Base-by-base conservation (phyloP, 768 basidiomycete genomes). In the Naematelia encephala region DNA sequence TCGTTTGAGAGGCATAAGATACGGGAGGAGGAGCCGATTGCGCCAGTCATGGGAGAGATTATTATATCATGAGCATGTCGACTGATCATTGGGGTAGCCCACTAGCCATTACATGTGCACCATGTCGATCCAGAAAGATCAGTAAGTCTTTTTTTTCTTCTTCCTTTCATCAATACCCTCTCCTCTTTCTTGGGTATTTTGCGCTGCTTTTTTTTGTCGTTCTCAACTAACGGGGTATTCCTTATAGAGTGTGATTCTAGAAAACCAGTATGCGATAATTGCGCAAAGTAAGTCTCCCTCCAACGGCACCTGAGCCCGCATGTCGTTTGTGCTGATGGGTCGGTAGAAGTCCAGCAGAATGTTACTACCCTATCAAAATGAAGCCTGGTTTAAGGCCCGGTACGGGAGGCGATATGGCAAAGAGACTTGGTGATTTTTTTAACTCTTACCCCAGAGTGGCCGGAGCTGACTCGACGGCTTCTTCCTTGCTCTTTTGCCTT, bases 331-430 rank as follows among this genome's bases (percentile, higher is more conserved):
- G n/a, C n/a, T n/a, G n/a, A n/a, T n/a, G n/a, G n/a, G n/a, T n/a
- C 56, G 14, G 57, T 55, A 68, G 71, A 58, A 67, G 66, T 45
- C 70, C 70, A 3, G 51, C 57, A 10, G 70, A 72, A 25, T 76
- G 74, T 52, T 65, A 64, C 16, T 76, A 76, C 27, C 64, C 70
- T 3, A 55, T 64, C 22, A 72, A 72, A 55, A 63, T 66, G 42
- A 76, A 76, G 49, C 74, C 74, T 14, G 74, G 74, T 11, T 52
- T 76, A 13, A 64, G 70, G 27, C 67, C 74, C 3, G 74, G 74
- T 1, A 73, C 71, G 2, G 74, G 74, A 14, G 61, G 67, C 51
- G 71, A 72, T 11, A 71, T 72, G 67, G 59, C 67, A 44, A 64
- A 62, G 50, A 57, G 74, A 29, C 50, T 76, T 48, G 74, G 69